A percentile compares a stretch with the other conserved stretches of the same genome.
phyloP scores from a whole-genome alignment of 441 rosid genomes.

The Gossypium gossypioides region DNA sequence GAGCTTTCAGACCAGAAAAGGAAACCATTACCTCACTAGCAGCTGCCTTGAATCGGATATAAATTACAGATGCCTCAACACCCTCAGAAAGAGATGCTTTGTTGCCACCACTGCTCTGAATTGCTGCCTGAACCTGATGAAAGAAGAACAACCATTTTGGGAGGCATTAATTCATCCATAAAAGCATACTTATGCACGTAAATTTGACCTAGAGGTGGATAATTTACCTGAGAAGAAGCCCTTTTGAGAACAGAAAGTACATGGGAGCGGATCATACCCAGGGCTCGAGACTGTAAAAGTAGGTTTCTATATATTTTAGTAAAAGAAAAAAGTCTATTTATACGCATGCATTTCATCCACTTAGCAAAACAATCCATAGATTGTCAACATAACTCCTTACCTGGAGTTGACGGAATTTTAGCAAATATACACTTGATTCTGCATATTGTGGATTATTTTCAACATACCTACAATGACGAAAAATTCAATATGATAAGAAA shows the following conservation, averaged over 20 bases:
- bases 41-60: slow-evolving; percentile 94
- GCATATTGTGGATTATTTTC: slow-evolving; percentile 89
- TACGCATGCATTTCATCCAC: background rate
- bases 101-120: slow-evolving; percentile 56
- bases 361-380: slow-evolving; percentile 1
- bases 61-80: slow-evolving; percentile 87
- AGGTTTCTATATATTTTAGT: slow-evolving; percentile 5
- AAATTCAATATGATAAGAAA: background rate
- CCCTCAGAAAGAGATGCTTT: slow-evolving; percentile 79
- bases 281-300: slow-evolving; percentile 72
- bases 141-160: slow-evolving; percentile 15
- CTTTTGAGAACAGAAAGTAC: slow-evolving; percentile 75
- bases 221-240: slow-evolving; percentile 78
- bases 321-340: background rate
- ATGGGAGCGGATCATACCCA: slow-evolving; percentile 86
- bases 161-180: slow-evolving; percentile 6
- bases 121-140: slow-evolving; percentile 75
- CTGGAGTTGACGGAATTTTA: slow-evolving; percentile 96
- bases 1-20: background rate
- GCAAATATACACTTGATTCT: slow-evolving; percentile 84
- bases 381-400: slow-evolving; percentile 25
- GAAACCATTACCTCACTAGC: slow-evolving; percentile 63
- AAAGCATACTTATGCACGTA: background rate
- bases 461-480: slow-evolving; percentile 48
- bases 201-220: slow-evolving; percentile 15